Evolutionary conservation across 192 early-diverging fungal genomes (phyloP).

Genomic region (Entomortierella chlamydospora): DNA sequence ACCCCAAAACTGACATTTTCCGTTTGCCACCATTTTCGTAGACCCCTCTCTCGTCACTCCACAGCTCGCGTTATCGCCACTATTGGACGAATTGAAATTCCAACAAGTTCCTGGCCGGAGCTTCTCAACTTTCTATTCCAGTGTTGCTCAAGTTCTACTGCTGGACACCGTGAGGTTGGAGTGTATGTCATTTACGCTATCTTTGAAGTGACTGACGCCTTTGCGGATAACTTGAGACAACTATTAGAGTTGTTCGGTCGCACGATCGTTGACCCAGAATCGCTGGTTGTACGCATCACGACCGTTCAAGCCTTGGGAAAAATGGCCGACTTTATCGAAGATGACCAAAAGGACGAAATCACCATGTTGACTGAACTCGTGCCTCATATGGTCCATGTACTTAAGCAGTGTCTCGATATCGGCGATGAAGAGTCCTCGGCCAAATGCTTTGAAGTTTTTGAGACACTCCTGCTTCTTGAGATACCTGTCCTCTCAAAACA

Average conservation of each 20-base stretch:
- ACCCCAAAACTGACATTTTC: no score
- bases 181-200: conserved; percentile 88
- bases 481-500: conserved; percentile 83
- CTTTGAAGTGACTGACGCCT: conserved; percentile 85
- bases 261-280: conserved; percentile 86
- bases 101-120: conserved; percentile 80
- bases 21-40: conserved; percentile 28
- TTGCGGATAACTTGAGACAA: conserved; percentile 69
- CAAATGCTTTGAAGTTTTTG: conserved; percentile 90
- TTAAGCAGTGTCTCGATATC: conserved; percentile 80
- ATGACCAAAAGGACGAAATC: conserved; percentile 74
- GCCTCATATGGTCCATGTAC: conserved; percentile 87
- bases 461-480: conserved; percentile 83
- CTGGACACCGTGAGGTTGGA: conserved; percentile 87
- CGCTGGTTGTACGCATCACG: conserved; percentile 80
- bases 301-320: conserved; percentile 85
- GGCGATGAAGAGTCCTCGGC: conserved; percentile 81
- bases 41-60: conserved; percentile 78
- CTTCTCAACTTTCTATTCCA: conserved; percentile 84
- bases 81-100: conserved; percentile 85
- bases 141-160: conserved; percentile 77
- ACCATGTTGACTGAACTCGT: conserved; percentile 79
- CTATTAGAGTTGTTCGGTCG: conserved; percentile 81
- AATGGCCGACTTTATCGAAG: conserved; percentile 84
- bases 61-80: conserved; percentile 92